Percentiles rank a stretch among this genome's conserved stretches.
Conservation (phyloP, 805 yeast genomes). For the Ogataea pignaliae region DNA sequence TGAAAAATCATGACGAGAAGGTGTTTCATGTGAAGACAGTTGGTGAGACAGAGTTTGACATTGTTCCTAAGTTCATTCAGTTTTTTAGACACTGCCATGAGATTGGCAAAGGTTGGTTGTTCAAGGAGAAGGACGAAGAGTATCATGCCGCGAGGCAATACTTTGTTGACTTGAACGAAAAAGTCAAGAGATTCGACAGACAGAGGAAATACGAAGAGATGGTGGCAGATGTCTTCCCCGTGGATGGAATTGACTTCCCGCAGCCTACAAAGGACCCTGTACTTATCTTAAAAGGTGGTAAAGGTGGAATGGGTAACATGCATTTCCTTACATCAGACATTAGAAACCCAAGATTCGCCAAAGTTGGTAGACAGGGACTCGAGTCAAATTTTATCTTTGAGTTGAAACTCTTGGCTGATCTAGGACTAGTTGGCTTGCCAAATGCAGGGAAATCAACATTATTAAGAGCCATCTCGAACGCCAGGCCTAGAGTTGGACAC, state of each 20-base stretch:
- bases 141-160: constrained; percentile 63
- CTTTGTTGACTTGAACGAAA: constrained; percentile 59
- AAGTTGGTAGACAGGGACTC: constrained; percentile 68
- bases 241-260: constrained; percentile 73
- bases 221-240: constrained; percentile 65
- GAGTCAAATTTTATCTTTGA: constrained; percentile 72
- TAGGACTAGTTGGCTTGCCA: constrained; percentile 92
- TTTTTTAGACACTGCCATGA: constrained; percentile 55
- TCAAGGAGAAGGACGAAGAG: constrained; percentile 70
- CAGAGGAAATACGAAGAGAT: constrained; percentile 55
- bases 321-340: constrained; percentile 81
- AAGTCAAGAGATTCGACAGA: constrained; percentile 62
- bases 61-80: constrained; percentile 45
- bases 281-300: constrained; percentile 75
- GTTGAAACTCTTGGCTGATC: constrained; percentile 82
- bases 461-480: constrained; percentile 79
- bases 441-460: constrained; percentile 96
- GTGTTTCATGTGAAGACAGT: constrained; percentile 26
- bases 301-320: constrained; percentile 96
- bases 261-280: constrained; percentile 62
- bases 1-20: constrained; percentile 13
- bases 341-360: constrained; percentile 87
- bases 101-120: constrained; percentile 86
- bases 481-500: constrained; percentile 88
- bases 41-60: constrained; percentile 15